Evolutionary conservation across 2,329 filamentous ascomycete species (phyloP), one percentile per base, ranked within the genome.

Genomic region (Rhynchosporium secalis): DNA sequence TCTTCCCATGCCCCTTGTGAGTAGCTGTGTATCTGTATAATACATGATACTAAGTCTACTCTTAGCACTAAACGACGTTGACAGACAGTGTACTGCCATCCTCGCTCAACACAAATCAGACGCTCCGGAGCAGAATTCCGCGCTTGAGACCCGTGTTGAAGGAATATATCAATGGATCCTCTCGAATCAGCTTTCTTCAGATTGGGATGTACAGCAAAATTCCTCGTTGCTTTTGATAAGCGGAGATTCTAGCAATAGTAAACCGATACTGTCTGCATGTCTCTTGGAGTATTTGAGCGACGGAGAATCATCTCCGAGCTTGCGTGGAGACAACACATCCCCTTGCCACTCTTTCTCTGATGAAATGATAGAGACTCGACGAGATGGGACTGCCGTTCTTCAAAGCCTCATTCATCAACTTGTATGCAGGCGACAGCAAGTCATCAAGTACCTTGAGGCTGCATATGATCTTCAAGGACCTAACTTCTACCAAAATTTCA

Each of bases 151-250:
- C 26, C 72, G 72, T 10, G 70, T 73, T 12, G 65, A 72, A 55
- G 75, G 74, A 15, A 77, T 76, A n/a, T 77, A 73, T 63, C 67
- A 69, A 57, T 77, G 75, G 76, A 72, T 78, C 58, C 58, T 73
- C 33, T 68, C 58, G 29, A 64, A 76, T 62, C 65, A 67, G 5
- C 29, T 65, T 2, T 77, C 75, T 58, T 41, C 62, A 6, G 64
- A 72, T 20, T 77, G 74, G 75, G 60, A 71, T 56, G 64, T 65
- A 10, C 65, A 70, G n/a, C 62, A 68, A 28, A 61, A 68, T 38
- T 71, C 67, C n/a, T 67, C 68, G 36, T 63, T 77, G 1, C 69
- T 77, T 12, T 77, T 74, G 75, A 67, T 77, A 10, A 77, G 69
- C 28, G 75, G 75, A 4, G 70, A 75, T 66, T 71, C 76, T 20